Evolutionary conservation across 805 yeast genomes (phyloP).

Genomic region (Pichia thaimueangensis): DNA sequence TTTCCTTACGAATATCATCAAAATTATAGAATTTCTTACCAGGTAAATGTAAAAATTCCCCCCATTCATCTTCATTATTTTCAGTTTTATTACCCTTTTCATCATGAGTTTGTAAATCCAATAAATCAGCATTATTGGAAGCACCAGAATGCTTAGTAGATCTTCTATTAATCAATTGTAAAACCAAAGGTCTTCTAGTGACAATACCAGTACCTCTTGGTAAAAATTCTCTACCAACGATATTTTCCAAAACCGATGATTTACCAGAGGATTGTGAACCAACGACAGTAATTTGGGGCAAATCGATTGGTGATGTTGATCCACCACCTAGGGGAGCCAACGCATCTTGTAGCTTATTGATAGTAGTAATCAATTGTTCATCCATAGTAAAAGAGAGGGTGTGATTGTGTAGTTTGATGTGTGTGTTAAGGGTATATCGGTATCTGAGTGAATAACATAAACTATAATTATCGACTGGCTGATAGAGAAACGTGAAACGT

Average conservation of each 20-base stretch:
- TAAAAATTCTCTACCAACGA: constrained; percentile 84
- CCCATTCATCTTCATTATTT: constrained; percentile 87
- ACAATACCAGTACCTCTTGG: constrained; percentile 94
- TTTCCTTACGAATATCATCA: constrained; percentile 82
- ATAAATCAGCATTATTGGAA: constrained; percentile 31
- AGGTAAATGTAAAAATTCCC: constrained; percentile 91
- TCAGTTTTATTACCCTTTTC: constrained; percentile 49
- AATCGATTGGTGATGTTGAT: constrained; percentile 79
- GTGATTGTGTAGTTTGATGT: background rate
- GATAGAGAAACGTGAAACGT: no score
- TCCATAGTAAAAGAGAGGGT: constrained; percentile 45
- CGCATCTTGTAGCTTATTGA: constrained; percentile 92
- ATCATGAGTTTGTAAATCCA: constrained; percentile 39
- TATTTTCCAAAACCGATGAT: constrained; percentile 83
- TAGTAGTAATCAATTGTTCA: constrained; percentile 72
- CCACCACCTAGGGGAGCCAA: constrained; percentile 93
- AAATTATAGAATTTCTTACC: constrained; percentile 83
- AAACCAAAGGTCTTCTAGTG: constrained; percentile 79
- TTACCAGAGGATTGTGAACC: constrained; percentile 90
- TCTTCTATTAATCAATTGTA: constrained; percentile 71
- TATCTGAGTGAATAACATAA: no score
- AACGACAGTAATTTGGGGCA: constrained; percentile 92
- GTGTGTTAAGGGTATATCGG: background rate
- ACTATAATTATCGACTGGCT: no score
- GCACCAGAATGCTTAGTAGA: constrained; percentile 21